Evolutionary conservation across 345 rosid genomes (phyloP), one percentile per base, ranked within the genome.

Genomic region (Eutrema yunnanense): DNA sequence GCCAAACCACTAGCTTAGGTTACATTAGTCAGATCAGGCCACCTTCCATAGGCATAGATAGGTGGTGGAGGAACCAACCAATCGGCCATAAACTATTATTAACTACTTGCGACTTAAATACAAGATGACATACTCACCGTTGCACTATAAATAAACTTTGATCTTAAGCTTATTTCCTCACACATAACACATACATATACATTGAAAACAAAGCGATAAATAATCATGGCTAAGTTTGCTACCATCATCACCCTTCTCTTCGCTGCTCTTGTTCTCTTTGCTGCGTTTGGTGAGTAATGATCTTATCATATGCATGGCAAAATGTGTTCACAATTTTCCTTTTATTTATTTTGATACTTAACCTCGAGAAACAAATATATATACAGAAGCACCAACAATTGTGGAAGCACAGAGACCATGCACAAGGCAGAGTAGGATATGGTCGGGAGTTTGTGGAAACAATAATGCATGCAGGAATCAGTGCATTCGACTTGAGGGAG

Each of bases 401-500:
- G 69, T 62, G 34, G 46, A 61, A 41, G 68, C 75, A 10, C 62
- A 62, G 62, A 22, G 22, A 19, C 10, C 62, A 19, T 70, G 74
- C 14, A 32, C 27, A 58, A 70, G 40, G 32, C 37, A 49, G 36
- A 70, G 74, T 59, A 49, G 55, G 3, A 67, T 63, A 34, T 54
- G 62, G 63, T 68, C 63, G 4, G 72, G 72, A 43, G 62, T 54
- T 1, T 68, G 72, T 55, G 53, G 42, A 43, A 68, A 54, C 62
- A 55, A 9, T 32, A 32, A 42, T 0, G 73, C 64, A 0, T 68
- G 73, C 3, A 68, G 43, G 44, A 56, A 55, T 43, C 63, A 68
- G 34, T 55, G 73, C 54, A 79, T 89, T 67, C 74, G 36, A 65
- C 81, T 89, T 19, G 73, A 68, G 11, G 5, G 8, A 19, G 63